Evolutionary conservation across 805 yeast genomes (phyloP).

Genomic region (Candida sphagnicola): DNA sequence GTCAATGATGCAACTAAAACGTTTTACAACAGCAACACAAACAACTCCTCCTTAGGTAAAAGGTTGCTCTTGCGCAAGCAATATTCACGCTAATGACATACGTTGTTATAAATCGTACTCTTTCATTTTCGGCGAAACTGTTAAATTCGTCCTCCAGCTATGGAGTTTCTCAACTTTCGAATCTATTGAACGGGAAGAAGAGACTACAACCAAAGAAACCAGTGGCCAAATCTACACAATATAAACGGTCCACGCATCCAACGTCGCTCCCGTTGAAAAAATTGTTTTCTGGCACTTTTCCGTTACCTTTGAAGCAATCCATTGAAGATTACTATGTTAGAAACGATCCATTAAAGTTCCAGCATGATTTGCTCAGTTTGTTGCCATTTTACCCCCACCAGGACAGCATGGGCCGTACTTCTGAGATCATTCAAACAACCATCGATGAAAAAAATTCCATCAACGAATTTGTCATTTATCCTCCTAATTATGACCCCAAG

Average conservation of each 20-base stretch:
- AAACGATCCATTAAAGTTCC: slow-evolving; percentile 39
- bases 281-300: slow-evolving; percentile 54
- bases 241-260: slow-evolving; percentile 59
- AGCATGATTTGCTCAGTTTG: slow-evolving; percentile 40
- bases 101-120: neutral
- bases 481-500: slow-evolving; percentile 18
- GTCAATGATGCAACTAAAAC: no score
- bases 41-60: no score
- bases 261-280: slow-evolving; percentile 60
- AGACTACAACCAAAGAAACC: neutral
- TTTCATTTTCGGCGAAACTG: neutral
- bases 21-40: no score
- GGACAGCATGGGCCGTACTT: slow-evolving; percentile 22
- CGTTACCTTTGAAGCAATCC: slow-evolving; percentile 51
- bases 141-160: slow-evolving; percentile 1
- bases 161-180: neutral
- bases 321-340: slow-evolving; percentile 45
- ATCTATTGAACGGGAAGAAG: neutral
- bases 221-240: slow-evolving; percentile 12
- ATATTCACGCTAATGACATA: neutral
- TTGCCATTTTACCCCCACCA: slow-evolving; percentile 45
- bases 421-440: slow-evolving; percentile 29
- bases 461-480: slow-evolving; percentile 40
- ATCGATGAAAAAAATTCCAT: slow-evolving; percentile 25
- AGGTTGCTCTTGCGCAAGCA: slow-evolving; percentile 2